Evolutionary conservation across 163 green algal genomes (phyloP), one percentile per base, ranked within the genome.

Genomic region (Prototheca wickerhamii): DNA sequence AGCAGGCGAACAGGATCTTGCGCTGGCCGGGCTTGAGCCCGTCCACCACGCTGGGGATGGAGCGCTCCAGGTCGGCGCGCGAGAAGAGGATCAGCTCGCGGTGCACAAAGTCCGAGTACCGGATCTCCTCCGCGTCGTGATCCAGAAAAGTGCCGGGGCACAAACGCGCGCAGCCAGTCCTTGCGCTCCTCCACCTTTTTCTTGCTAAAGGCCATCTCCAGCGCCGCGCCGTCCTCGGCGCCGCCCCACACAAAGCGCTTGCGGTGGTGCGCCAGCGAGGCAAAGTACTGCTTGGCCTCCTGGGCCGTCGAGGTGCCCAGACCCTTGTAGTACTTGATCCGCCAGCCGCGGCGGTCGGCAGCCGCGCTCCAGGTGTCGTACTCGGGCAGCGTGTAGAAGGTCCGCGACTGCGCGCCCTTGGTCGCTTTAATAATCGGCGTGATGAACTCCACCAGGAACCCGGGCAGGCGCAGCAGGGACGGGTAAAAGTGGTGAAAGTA

Each of bases 371-470:
- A 99, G 10, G 72, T 66, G 76, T 99, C 92, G 67, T 99, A 99
- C 84, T 99, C 89, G 4, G 94, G 94, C 74, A 99, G 78, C 5
- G 94, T 98, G 85, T 97, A 99, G 80, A 99, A 99, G 17, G 81
- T 64, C 52, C 83, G 76, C 21, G 42, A 69, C 66, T 95, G 73
- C 15, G 76, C 82, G 32, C 89, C 87, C 69, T 96, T 95, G 44
- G 72, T 90, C 0, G 83, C 92, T 85, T 98, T 98, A 68, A 99
- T 87, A 74, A 99, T 98, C 59, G 94, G 94, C 28, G 94, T 99
- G 75, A 99, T 96, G 81, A 99, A 99, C 80, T 98, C 91, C 44
- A 97, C 74, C 40, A 99, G 71, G 80, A 99, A 99, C 55, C 86
- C 87, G 4, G 88, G 88, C 34, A 97, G 49, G 72, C 85, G 88